phyloP scores from a whole-genome alignment of 495 filamentous ascomycete genomes.

The Penicillium manginii region DNA sequence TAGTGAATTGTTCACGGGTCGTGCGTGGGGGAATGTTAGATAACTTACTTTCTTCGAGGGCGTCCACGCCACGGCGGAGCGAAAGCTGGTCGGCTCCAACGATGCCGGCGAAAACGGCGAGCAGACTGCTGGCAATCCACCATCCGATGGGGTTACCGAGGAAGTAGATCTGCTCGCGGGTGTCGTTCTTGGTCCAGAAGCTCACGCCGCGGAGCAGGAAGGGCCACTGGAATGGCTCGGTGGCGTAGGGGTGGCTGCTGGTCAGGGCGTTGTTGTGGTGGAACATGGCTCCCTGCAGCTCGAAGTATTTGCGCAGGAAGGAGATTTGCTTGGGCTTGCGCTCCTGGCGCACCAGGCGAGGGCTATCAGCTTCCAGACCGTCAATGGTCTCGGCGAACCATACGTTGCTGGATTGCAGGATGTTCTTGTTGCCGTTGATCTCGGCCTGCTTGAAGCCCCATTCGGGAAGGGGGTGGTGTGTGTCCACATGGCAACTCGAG shows the following conservation, averaged over 20 bases:
- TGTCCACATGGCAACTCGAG: conserved; percentile 98
- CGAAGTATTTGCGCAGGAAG: conserved; percentile 93
- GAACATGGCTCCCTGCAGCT: conserved; percentile 98
- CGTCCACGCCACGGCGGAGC: conserved; percentile 87
- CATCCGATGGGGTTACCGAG: conserved; percentile 95
- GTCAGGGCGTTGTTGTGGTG: conserved; percentile 98
- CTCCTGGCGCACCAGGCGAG: conserved; percentile 70
- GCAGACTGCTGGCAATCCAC: conserved; percentile 91
- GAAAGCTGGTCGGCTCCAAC: conserved; percentile 92
- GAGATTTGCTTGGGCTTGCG: conserved; percentile 78
- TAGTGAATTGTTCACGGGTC: neutral
- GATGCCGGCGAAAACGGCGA: conserved; percentile 93
- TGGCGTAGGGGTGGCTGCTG: conserved; percentile 93
- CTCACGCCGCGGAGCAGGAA: conserved; percentile 95
- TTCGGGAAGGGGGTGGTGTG: conserved; percentile 88
- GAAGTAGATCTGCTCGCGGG: conserved; percentile 97
- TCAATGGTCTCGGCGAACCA: conserved; percentile 94
- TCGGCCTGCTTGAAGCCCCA: conserved; percentile 98
- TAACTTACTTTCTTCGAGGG: conserved; percentile 87
- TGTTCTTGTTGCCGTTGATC: conserved; percentile 99
- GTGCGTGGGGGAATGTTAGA: neutral
- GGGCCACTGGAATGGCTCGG: conserved; percentile 95
- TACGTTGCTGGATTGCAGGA: conserved; percentile 84
- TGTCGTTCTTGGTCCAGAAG: conserved; percentile 99
- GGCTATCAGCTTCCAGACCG: conserved; percentile 68